Percentiles rank a stretch among this genome's conserved stretches.
These are phyloP conservation scores for Zasmidium cellare DNA, from an alignment of 2,329 filamentous ascomycete species.

Conservation along the genomic window DNA sequence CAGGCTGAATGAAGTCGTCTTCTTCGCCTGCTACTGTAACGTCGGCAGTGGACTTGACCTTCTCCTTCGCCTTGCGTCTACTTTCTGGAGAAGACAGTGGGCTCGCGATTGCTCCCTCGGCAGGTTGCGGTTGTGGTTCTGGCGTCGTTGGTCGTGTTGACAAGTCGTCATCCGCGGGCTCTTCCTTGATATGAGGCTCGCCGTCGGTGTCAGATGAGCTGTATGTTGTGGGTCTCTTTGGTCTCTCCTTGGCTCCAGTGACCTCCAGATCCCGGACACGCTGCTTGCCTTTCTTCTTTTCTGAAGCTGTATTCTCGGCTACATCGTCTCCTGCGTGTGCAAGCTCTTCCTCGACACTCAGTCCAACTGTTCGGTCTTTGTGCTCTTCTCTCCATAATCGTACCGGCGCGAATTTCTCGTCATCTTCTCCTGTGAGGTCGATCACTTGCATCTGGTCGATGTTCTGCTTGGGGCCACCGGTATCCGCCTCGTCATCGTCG, in stretches of 20 bases:
- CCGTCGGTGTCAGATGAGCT: conserved; percentile 39
- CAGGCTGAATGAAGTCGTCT: conserved; percentile 19
- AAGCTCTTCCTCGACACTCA: conserved; percentile 42
- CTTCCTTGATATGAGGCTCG: conserved; percentile 51
- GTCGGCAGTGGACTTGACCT: conserved; percentile 19
- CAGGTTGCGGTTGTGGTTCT: conserved; percentile 12
- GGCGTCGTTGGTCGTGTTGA: conserved; percentile 21
- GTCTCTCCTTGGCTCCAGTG: conserved; percentile 42
- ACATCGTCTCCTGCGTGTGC: conserved; percentile 26
- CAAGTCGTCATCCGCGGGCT: conserved; percentile 53
- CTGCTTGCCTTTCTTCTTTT: conserved; percentile 40
- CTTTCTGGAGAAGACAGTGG: conserved; percentile 36
- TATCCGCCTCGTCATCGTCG: conserved; percentile 53
- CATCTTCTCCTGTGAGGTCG: conserved; percentile 51
- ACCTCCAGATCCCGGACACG: conserved; percentile 44
- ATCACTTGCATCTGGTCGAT: conserved; percentile 60
- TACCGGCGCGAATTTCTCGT: conserved; percentile 49
- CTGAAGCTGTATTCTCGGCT: conserved; percentile 13
- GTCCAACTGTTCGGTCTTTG: conserved; percentile 53
- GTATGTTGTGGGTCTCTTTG: conserved; percentile 40
- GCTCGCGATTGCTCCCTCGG: conserved; percentile 23
- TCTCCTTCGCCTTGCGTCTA: conserved; percentile 32
- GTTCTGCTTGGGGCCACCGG: conserved; percentile 49
- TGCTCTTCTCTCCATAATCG: conserved; percentile 59
- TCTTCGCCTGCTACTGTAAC: conserved; percentile 15